Percentiles rank a stretch among this genome's conserved stretches.
These are phyloP conservation scores for Sclerotinia nivalis DNA, from an alignment of 2,329 filamentous ascomycete genomes.

Conservation along the genomic window DNA sequence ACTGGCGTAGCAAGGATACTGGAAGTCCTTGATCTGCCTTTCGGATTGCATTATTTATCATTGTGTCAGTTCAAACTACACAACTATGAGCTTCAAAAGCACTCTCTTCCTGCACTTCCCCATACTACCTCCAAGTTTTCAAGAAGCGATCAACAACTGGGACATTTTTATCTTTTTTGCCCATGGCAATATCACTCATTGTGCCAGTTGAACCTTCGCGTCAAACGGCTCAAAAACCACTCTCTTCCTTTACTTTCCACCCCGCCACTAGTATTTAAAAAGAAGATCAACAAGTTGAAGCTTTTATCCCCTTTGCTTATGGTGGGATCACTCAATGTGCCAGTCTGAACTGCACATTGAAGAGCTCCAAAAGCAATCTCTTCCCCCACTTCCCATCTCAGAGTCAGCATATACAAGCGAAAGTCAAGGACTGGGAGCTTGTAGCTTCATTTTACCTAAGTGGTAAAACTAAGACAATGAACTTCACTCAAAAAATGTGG, in stretches of 20 bases:
- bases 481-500: background rate
- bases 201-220: background rate
- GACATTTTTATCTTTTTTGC: background rate
- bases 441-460: too few species aligned
- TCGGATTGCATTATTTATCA: background rate
- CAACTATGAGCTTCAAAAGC: background rate
- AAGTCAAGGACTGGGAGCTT: background rate
- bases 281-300: too few species aligned
- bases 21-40: background rate
- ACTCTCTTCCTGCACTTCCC: background rate
- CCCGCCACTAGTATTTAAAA: background rate
- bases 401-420: background rate
- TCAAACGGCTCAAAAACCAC: background rate
- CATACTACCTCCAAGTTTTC: background rate
- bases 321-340: background rate
- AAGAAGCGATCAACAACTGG: background rate
- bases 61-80: background rate
- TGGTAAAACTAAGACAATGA: background rate
- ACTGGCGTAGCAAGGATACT: background rate
- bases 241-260: background rate
- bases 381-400: background rate
- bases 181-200: background rate
- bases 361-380: background rate
- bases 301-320: background rate
- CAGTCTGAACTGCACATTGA: too few species aligned